phyloP scores from a whole-genome alignment of 164 flowering plant genomes.

The Amborella trichopoda region DNA sequence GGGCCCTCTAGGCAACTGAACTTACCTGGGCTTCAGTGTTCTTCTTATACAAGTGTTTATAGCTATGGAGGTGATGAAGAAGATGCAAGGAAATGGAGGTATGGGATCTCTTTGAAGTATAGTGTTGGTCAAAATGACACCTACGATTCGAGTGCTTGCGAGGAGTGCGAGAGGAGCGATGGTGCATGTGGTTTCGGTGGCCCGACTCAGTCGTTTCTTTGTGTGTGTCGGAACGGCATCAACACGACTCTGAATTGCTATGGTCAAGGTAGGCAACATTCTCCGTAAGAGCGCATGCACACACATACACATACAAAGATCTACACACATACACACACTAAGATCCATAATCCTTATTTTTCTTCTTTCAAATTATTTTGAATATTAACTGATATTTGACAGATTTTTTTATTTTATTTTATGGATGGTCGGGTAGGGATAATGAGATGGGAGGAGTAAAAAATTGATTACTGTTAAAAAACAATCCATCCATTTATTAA shows the following conservation, averaged over 20 bases:
- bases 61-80: constrained; percentile 42
- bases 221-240: constrained; percentile 36
- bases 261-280: constrained; percentile 47
- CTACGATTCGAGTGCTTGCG: constrained; percentile 19
- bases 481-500: too few relatives aligned
- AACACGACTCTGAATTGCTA: constrained; percentile 41
- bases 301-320: too few relatives aligned
- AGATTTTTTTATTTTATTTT: too few relatives aligned
- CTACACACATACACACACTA: too few relatives aligned
- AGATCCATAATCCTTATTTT: too few relatives aligned
- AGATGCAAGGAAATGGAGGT: constrained; percentile 47
- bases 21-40: constrained; percentile 59
- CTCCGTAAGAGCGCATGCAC: too few relatives aligned
- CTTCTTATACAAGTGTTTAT: constrained; percentile 44
- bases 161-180: constrained; percentile 40
- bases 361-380: too few relatives aligned
- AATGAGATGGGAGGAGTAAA: too few relatives aligned
- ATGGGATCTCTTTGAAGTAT: constrained; percentile 36
- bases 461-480: too few relatives aligned
- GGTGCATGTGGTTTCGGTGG: constrained; percentile 47
- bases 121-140: too few relatives aligned
- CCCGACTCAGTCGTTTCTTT: constrained; percentile 27
- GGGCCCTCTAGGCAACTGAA: constrained; percentile 30
- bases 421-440: too few relatives aligned
- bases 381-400: too few relatives aligned